Evolutionary conservation across 768 basidiomycete species (phyloP).

Genomic region (Asterophora parasitica): DNA sequence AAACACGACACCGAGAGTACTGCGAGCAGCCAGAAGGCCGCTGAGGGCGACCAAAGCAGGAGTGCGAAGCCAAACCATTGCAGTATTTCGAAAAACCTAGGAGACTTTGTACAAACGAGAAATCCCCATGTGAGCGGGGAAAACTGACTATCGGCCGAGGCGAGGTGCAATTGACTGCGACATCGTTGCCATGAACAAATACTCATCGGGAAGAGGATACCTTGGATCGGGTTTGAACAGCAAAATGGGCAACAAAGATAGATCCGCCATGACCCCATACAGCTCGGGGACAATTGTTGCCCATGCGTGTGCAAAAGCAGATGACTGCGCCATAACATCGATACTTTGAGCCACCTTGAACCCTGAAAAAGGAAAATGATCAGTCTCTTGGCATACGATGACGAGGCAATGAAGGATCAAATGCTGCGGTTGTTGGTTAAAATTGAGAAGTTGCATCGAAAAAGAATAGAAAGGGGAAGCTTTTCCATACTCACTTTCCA

Average conservation of each 20-base stretch:
- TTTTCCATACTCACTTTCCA: neutral
- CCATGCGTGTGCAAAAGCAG: slow-evolving; percentile 6
- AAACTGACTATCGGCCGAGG: slow-evolving; percentile 5
- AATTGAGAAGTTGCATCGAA: neutral
- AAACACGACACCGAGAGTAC: slow-evolving; percentile 15
- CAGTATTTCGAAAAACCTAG: neutral
- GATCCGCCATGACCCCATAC: too few species aligned
- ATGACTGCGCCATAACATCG: too few species aligned
- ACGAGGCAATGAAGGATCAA: neutral
- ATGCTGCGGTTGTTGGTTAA: neutral
- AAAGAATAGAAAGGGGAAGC: neutral
- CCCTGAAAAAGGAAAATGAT: neutral
- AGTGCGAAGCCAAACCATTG: slow-evolving; percentile 15
- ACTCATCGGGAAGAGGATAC: slow-evolving; percentile 3
- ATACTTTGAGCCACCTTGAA: too few species aligned
- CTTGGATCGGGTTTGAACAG: neutral
- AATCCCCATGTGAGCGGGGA: neutral
- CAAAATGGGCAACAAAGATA: neutral
- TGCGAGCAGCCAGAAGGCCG: slow-evolving; percentile 5
- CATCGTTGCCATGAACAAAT: neutral
- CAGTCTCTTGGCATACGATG: neutral
- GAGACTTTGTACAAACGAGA: slow-evolving; percentile 13
- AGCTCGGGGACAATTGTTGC: neutral
- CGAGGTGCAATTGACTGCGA: neutral
- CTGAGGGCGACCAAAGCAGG: slow-evolving; percentile 9